phyloP scores from a whole-genome alignment of 805 yeast species.

The Pichia heedii region DNA sequence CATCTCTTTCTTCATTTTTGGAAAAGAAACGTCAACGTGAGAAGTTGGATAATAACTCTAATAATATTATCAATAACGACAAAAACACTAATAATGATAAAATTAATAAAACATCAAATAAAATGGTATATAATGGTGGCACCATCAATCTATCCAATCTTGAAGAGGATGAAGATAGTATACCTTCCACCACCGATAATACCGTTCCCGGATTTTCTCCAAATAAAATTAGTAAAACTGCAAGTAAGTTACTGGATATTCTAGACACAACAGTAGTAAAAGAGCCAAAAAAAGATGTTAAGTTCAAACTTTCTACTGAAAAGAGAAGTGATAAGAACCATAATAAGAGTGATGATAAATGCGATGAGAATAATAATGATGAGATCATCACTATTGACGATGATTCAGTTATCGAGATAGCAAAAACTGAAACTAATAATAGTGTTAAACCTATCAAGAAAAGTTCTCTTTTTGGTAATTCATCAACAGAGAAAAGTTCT shows the following conservation, averaged over 20 bases:
- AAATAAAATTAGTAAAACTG: constrained; percentile 13
- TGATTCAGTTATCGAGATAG: not conserved
- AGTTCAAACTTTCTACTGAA: too few relatives aligned
- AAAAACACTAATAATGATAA: too few relatives aligned
- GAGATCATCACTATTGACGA: not conserved
- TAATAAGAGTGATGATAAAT: not conserved
- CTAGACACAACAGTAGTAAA: constrained; percentile 1
- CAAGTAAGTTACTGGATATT: constrained; percentile 11
- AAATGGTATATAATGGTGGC: constrained; percentile 9
- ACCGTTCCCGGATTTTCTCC: too few relatives aligned
- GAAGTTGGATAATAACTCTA: constrained; percentile 9
- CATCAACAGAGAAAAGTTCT: too few relatives aligned
- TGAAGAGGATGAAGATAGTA: constrained; percentile 8
- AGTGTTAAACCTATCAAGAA: too few relatives aligned
- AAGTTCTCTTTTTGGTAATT: too few relatives aligned
- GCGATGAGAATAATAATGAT: not conserved
- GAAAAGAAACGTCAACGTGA: constrained; percentile 10
- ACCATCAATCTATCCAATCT: constrained; percentile 13
- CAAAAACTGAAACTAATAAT: not conserved
- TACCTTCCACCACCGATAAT: too few relatives aligned
- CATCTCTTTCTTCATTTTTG: constrained; percentile 22
- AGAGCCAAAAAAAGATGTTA: not conserved
- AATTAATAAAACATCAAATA: too few relatives aligned
- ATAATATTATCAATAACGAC: too few relatives aligned
- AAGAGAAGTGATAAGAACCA: too few relatives aligned